Evolutionary conservation across 768 basidiomycete species (phyloP).

Genomic region (Porpolomopsis calyptriformis): DNA sequence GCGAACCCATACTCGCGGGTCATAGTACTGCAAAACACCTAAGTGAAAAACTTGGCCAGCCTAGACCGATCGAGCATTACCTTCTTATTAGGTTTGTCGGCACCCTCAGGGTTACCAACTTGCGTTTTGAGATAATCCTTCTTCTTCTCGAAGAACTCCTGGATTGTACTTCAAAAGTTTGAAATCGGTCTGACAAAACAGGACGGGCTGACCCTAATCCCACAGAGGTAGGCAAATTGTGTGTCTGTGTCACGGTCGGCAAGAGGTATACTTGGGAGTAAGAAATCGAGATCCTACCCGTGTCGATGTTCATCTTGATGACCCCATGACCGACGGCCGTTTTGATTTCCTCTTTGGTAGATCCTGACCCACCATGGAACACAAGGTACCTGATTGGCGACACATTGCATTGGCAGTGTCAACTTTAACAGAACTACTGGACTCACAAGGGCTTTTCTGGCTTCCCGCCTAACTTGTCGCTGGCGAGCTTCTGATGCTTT

Average conservation of each 20-base stretch:
- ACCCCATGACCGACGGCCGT: conserved; percentile 88
- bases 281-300: conserved; percentile 19
- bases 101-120: conserved; percentile 94
- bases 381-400: conserved; percentile 68
- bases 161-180: conserved; percentile 2
- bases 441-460: conserved; percentile 73
- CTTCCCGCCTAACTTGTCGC: conserved; percentile 53
- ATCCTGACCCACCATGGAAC: conserved; percentile 99
- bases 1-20: conserved; percentile 97
- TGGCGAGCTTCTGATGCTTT: conserved; percentile 78
- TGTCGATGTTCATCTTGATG: conserved; percentile 99
- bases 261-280: neutral
- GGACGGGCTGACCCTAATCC: conserved; percentile 52
- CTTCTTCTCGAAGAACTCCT: conserved; percentile 84
- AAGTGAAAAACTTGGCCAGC: conserved; percentile 3
- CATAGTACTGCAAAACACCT: conserved; percentile 55
- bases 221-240: conserved; percentile 82
- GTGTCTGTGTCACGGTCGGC: conserved; percentile 36
- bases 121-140: conserved; percentile 81
- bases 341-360: conserved; percentile 89
- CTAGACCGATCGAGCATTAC: conserved; percentile 20
- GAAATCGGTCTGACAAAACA: neutral
- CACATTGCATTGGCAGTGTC: conserved; percentile 1
- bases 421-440: neutral
- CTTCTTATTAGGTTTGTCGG: conserved; percentile 99